Evolutionary conservation across 257 asterid genomes (phyloP), one percentile per base, ranked within the genome.

Genomic region (Dorcoceras hygrometricum): DNA sequence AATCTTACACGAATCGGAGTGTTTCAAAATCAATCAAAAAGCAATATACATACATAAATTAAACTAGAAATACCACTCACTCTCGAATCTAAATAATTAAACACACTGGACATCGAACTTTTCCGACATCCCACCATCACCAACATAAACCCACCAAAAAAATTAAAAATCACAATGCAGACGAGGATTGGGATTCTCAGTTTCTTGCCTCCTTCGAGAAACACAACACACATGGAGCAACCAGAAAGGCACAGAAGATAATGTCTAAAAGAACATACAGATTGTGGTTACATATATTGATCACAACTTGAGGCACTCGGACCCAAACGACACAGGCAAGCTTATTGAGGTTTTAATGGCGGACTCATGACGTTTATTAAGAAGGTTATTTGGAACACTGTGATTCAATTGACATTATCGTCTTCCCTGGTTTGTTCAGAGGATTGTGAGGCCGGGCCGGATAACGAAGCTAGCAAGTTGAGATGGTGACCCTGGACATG

Each of bases 401-500:
- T 54, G 29, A 62, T 65, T 91, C 91, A 89, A 71, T 82, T 90
- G 55, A 84, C 80, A 55, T 88, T 91, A 43, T 78, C 85, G 2
- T 74, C 92, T 63, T 85, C 98, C 76, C 90, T 79, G 70, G 80
- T 80, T 63, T 85, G 89, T 62, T 85, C 96, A 0, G 94, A 70
- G 29, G 90, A 63, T 23, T 82, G 84, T 26, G 83, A 83, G 2
- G 84, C 91, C 1, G 84, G 84, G 16, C 94, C 87, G 1, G 99
- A 93, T 50, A 90, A 81, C 1, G 99, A 88, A 2, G 99, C 99
- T 1, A 93, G 87, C 79, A 93, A 84, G 76, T 93, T 90, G 67
- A 93, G 89, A 82, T 93, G 99, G 74, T 83, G 87, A 4, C 98
- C 98, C 75, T 89, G 96, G 12, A 83, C 90, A 69, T 89, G 96